Evolutionary conservation across 1,284 basidiomycete genomes (phyloP).

Genomic region (Ganoderma leucocontextum): DNA sequence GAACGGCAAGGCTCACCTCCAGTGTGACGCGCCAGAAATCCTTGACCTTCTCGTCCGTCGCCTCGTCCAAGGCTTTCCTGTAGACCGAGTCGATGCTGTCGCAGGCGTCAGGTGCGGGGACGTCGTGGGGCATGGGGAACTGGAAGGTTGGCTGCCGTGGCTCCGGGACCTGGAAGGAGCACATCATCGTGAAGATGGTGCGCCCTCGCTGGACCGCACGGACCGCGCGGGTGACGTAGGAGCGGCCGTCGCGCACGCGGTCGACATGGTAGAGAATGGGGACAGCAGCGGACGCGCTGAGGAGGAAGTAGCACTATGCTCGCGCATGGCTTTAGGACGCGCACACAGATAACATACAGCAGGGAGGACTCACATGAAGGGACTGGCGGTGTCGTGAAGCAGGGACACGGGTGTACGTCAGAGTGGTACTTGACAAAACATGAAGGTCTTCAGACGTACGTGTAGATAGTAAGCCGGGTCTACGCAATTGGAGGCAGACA

Average conservation of each 20-base stretch:
- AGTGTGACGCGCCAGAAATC: constrained; percentile 29
- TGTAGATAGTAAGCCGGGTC: constrained; percentile 74
- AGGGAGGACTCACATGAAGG: constrained; percentile 63
- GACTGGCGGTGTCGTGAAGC: constrained; percentile 52
- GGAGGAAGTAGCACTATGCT: constrained; percentile 80
- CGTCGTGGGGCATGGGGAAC: constrained; percentile 65
- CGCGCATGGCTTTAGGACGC: background rate
- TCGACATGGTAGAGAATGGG: constrained; percentile 90
- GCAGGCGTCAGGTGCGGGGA: constrained; percentile 72
- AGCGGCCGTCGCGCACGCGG: constrained; percentile 81
- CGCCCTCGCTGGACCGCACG: constrained; percentile 80
- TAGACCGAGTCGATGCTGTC: constrained; percentile 59
- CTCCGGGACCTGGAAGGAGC: constrained; percentile 88
- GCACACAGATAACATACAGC: background rate
- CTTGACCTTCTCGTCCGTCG: constrained; percentile 30
- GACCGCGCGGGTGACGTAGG: constrained; percentile 79
- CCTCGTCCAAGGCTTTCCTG: constrained; percentile 30
- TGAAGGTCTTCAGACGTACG: constrained; percentile 51
- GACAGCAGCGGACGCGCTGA: constrained; percentile 77
- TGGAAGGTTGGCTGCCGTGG: constrained; percentile 74
- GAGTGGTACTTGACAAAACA: background rate
- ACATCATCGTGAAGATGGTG: constrained; percentile 84
- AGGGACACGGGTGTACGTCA: constrained; percentile 12
- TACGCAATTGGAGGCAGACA: constrained; percentile 82
- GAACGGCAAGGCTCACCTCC: constrained; percentile 12